A percentile compares a stretch with the other conserved stretches of the same genome.
Conservation (phyloP, 2,329 filamentous ascomycete species). For the Grosmannia penicillata region DNA sequence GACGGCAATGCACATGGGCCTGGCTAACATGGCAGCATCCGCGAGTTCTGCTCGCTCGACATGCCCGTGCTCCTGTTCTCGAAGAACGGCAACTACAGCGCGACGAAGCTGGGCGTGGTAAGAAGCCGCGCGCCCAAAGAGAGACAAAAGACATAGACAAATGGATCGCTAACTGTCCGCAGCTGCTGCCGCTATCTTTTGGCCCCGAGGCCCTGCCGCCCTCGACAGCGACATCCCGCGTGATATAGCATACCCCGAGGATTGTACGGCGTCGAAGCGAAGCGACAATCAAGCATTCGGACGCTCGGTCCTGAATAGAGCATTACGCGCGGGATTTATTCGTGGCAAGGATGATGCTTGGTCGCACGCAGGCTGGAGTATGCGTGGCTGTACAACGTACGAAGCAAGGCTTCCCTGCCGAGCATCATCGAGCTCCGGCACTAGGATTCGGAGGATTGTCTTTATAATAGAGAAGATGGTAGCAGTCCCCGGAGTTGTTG, state of each 20-base stretch:
- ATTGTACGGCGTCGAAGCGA: too few species aligned
- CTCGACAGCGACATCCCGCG: not conserved
- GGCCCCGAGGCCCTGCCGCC: slow-evolving; percentile 19
- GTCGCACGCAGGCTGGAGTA: too few species aligned
- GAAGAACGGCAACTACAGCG: slow-evolving; percentile 56
- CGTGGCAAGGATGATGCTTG: too few species aligned
- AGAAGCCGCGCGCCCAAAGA: slow-evolving; percentile 12
- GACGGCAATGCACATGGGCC: not conserved
- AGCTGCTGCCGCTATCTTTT: slow-evolving; percentile 56
- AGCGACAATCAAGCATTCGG: too few species aligned
- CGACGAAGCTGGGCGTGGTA: slow-evolving; percentile 55
- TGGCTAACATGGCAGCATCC: slow-evolving; percentile 38
- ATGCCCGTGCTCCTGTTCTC: slow-evolving; percentile 89
- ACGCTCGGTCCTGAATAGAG: too few species aligned
- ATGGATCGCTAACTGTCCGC: slow-evolving; percentile 3
- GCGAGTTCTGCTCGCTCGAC: slow-evolving; percentile 55
- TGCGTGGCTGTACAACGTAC: too few species aligned
- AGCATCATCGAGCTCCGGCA: too few species aligned
- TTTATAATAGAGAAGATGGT: too few species aligned
- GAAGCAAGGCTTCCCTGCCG: too few species aligned
- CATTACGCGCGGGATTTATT: too few species aligned
- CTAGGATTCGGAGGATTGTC: too few species aligned
- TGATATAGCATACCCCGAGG: not conserved
- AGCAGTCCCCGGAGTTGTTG: too few species aligned
- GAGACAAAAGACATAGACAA: not conserved